Evolutionary conservation across 352 stramenopile genomes (phyloP).

Genomic region (Pythium sukuiense): DNA sequence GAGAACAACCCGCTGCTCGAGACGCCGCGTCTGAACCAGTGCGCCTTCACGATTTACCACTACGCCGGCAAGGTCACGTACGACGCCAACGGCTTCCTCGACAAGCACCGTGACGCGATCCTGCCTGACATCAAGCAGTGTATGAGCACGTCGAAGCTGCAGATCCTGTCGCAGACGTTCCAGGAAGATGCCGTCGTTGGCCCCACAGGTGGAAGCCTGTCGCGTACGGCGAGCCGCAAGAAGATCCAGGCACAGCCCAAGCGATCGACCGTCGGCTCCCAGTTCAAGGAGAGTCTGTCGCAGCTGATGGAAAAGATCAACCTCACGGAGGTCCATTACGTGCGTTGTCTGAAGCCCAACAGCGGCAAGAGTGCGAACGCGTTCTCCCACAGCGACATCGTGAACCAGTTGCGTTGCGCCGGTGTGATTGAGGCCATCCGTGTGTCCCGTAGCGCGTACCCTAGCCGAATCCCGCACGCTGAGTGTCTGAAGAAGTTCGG

Average conservation of each 20-base stretch:
- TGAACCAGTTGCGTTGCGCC: slow-evolving; percentile 92
- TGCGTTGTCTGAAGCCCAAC: slow-evolving; percentile 99
- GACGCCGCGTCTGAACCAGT: slow-evolving; percentile 79
- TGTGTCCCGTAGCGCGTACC: slow-evolving; percentile 97
- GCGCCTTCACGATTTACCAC: slow-evolving; percentile 86
- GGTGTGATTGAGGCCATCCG: slow-evolving; percentile 99
- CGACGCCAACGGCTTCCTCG: slow-evolving; percentile 90
- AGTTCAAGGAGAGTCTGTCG: slow-evolving; percentile 90
- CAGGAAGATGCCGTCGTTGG: slow-evolving; percentile 10
- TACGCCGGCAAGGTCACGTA: slow-evolving; percentile 94
- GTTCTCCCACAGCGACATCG: slow-evolving; percentile 91
- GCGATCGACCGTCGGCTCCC: slow-evolving; percentile 60
- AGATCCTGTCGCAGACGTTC: slow-evolving; percentile 60
- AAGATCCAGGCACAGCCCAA: slow-evolving; percentile 45
- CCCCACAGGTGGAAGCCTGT: slow-evolving; percentile 10
- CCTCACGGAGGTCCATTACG: slow-evolving; percentile 96
- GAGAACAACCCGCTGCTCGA: slow-evolving; percentile 77
- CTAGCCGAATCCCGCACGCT: slow-evolving; percentile 92
- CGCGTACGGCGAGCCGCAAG: slow-evolving; percentile 30
- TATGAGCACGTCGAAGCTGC: slow-evolving; percentile 64
- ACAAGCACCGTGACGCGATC: slow-evolving; percentile 95
- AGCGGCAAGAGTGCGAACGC: slow-evolving; percentile 87
- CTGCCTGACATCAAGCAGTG: slow-evolving; percentile 92
- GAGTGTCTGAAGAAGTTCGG: slow-evolving; percentile 80
- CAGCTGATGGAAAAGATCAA: slow-evolving; percentile 94